Base-by-base conservation (phyloP, 2,329 filamentous ascomycete genomes). In the Aspergillus floridensis region DNA sequence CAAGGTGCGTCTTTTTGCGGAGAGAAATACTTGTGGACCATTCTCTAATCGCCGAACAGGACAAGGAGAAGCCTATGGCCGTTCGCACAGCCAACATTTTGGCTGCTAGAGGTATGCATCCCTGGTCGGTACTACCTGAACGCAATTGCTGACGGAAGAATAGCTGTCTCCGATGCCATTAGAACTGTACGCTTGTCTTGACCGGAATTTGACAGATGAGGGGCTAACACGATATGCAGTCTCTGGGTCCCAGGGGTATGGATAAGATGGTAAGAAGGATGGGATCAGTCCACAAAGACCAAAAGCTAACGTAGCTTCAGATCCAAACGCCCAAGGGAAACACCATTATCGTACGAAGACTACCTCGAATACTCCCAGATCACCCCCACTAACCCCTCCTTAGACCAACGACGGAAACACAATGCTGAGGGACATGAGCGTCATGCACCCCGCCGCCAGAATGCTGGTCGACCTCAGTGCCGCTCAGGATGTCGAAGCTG, bases 401-500 rank as follows among this genome's bases (percentile, higher is more conserved):
- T 65, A 82, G 79, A 99, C 95, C 73, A 99, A 99, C 83, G 95
- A 99, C 80, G 95, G 95, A 77, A 96, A 96, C 82, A 99, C 95
- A 59, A 99, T 99, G 93, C 82, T 99, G 74, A 96, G 91, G 81
- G 93, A 93, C 82, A 98, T 99, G 95, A 90, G 91, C 66, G 95
- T 99, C 67, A 92, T 99, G 89, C 95, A 99, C 76, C 95, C 95
- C n/a, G 96, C 96, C 52, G 95, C 95, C 54, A 97, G 96, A 82
- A 99, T 99, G 95, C 84, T 99, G 68, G 95, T 99, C 72, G 93
- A 99, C 77, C 86, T 99, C 63, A 96, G 93, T 71, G 91, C 95
- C 67, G 95, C 95, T 66, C 95, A 99, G 78, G 95, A 99, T 81
- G 92, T 99, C 62, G 95, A 99, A 79, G 95, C 95, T 64, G 95